Base-by-base conservation (phyloP, 345 rosid genomes). In the Conringia planisiliqua region DNA sequence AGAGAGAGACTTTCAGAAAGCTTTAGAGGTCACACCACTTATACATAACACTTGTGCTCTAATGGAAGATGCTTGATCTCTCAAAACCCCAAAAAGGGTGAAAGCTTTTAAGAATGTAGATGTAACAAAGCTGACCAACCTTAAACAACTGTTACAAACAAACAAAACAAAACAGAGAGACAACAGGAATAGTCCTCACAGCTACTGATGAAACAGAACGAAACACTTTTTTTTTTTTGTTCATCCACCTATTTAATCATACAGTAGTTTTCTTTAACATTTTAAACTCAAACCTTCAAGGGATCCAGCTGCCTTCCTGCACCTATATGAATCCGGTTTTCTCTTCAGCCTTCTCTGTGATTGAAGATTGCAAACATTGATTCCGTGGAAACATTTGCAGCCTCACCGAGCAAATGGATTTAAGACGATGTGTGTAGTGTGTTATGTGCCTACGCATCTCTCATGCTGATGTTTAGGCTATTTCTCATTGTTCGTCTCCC, bases 401-500 rank as follows among this genome's bases (percentile, higher is more conserved):
- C 50, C 74, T 68, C 62, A 30, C 47, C 22, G 6, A 68, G 38
- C 6, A 51, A 61, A 39, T 51, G 11, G 7, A 60, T 32, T 16
- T 60, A 60, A 30, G 10, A 50, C 10, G 0, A 0, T 35, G 29
- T 22, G 10, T 65, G 56, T 43, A 32, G 17, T 27, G 39, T 44
- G 7, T 38, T 22, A 50, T 22, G 39, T 12, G 33, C 24, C n/a
- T 74, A 69, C 8, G 82, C 89, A 70, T 92, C 98, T 84, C 96
- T 90, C 90, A 90, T 92, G 83, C 98, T 92, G 75, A 96, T 88
- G 68, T 90, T 92, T 72, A 96, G 59, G 75, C 97, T 96, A 81
- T 96, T 96, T 54, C 91, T 82, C 96, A 96, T 92, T 18, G 99
- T 92, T 85, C 99, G 83, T 85, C 99, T 87, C n/a, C 99, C 99